Conservation (phyloP, 2,329 filamentous ascomycete species). For the Ilyonectria mors-panacis region DNA sequence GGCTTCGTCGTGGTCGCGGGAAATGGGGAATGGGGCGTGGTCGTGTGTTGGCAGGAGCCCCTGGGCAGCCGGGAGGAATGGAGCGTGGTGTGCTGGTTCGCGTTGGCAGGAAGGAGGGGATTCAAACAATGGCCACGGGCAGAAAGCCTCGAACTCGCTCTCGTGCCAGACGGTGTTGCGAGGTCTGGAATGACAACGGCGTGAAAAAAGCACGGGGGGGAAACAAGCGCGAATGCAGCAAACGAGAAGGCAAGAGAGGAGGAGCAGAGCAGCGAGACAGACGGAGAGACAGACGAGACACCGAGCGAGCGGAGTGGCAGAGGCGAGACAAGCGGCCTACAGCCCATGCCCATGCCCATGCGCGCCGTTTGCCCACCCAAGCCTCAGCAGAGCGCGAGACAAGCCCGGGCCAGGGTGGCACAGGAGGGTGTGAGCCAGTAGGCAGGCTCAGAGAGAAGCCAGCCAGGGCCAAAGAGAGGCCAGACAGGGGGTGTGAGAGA, state of each 20-base stretch:
- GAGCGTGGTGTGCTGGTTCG: slow-evolving; percentile 35
- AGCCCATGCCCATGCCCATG: slow-evolving; percentile 18
- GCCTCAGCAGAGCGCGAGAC: slow-evolving; percentile 27
- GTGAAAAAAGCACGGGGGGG: slow-evolving; percentile 38
- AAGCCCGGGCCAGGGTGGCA: slow-evolving; percentile 22
- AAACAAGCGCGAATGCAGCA: slow-evolving; percentile 40
- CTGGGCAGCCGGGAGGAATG: slow-evolving; percentile 38
- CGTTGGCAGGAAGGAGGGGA: slow-evolving; percentile 39
- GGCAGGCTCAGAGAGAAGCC: slow-evolving; percentile 12
- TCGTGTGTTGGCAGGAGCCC: slow-evolving; percentile 29
- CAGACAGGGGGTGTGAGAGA: slow-evolving; percentile 1
- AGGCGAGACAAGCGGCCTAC: slow-evolving; percentile 36
- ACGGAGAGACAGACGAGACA: slow-evolving; percentile 27
- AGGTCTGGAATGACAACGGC: slow-evolving; percentile 49
- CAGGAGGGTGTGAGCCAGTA: slow-evolving; percentile 21
- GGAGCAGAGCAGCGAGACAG: slow-evolving; percentile 37
- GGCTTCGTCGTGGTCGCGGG: slow-evolving; percentile 12
- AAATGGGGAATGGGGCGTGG: slow-evolving; percentile 1
- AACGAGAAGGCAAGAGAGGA: slow-evolving; percentile 28
- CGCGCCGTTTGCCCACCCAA: slow-evolving; percentile 14
- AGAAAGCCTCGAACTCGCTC: slow-evolving; percentile 46
- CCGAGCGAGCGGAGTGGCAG: slow-evolving; percentile 31
- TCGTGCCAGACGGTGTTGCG: slow-evolving; percentile 53
- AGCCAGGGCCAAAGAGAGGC: background rate
- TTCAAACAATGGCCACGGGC: slow-evolving; percentile 35